phyloP scores from a whole-genome alignment of 345 rosid genomes.

The Acer campestre region DNA sequence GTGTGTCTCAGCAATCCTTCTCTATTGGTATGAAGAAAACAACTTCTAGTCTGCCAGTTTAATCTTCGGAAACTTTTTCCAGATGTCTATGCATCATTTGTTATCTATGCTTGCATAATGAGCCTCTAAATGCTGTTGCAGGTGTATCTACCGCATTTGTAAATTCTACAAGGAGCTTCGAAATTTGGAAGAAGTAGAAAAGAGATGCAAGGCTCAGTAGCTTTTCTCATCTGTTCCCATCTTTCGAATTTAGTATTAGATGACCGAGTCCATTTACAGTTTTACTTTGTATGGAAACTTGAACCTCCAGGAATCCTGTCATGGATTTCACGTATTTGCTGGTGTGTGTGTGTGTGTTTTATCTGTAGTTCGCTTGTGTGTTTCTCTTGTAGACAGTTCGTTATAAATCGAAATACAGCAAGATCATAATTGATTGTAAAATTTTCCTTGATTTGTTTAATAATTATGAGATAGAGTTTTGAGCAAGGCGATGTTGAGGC shows the following conservation, averaged over 20 bases:
- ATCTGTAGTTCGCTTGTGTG: background rate
- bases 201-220: slow-evolving; percentile 69
- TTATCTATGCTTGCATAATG: background rate
- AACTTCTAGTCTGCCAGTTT: background rate
- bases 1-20: slow-evolving; percentile 75
- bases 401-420: background rate
- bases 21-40: slow-evolving; percentile 65
- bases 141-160: slow-evolving; percentile 85
- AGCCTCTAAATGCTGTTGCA: slow-evolving; percentile 30
- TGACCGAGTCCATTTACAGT: background rate
- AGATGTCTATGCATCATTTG: background rate
- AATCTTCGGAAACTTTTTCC: slow-evolving; percentile 8
- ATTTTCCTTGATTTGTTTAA: background rate
- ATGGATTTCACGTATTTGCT: background rate
- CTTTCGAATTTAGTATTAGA: background rate
- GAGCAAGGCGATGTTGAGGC: background rate
- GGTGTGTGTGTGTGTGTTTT: background rate
- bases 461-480: background rate
- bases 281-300: background rate
- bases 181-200: slow-evolving; percentile 77
- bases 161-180: slow-evolving; percentile 73
- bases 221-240: background rate
- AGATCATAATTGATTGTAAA: background rate
- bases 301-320: background rate
- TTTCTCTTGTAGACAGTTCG: background rate